A percentile compares a stretch with the other conserved stretches of the same genome.
Conservation (phyloP, 2,329 filamentous ascomycete species). For the Botrytis fabae region DNA sequence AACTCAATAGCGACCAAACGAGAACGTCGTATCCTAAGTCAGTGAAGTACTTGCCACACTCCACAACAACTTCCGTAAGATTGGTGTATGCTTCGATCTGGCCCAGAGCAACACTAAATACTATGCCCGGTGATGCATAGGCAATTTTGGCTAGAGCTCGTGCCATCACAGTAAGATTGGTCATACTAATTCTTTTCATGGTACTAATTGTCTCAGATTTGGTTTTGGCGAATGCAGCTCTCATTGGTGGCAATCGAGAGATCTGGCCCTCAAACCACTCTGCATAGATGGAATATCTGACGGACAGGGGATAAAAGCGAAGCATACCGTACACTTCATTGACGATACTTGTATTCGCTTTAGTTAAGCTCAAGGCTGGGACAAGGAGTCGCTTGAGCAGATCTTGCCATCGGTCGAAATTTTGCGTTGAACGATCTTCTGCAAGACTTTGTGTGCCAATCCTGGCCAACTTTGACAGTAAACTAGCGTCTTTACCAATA, state of each 20-base stretch:
- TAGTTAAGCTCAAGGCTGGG: slow-evolving; percentile 82
- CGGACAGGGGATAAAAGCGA: slow-evolving; percentile 71
- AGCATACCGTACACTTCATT: slow-evolving; percentile 86
- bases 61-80: slow-evolving; percentile 89
- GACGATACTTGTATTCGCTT: slow-evolving; percentile 78
- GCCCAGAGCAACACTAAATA: slow-evolving; percentile 84
- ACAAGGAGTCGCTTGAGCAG: slow-evolving; percentile 82
- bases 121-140: slow-evolving; percentile 83
- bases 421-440: slow-evolving; percentile 68
- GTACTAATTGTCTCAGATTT: slow-evolving; percentile 78
- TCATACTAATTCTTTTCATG: slow-evolving; percentile 85
- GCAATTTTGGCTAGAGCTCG: slow-evolving; percentile 89
- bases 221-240: slow-evolving; percentile 73
- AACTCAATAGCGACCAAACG: slow-evolving; percentile 86
- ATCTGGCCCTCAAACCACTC: slow-evolving; percentile 86
- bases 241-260: slow-evolving; percentile 75
- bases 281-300: slow-evolving; percentile 84
- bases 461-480: slow-evolving; percentile 79
- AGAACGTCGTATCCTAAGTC: slow-evolving; percentile 90
- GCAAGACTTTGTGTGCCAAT: slow-evolving; percentile 77
- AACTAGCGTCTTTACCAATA: slow-evolving; percentile 77
- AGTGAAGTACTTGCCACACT: slow-evolving; percentile 93
- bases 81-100: slow-evolving; percentile 96
- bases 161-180: slow-evolving; percentile 83
- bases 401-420: slow-evolving; percentile 78